Percentiles rank a stretch among this genome's conserved stretches.
phyloP scores from a whole-genome alignment of 225 moss, liverwort and hornwort genomes.

The Takakia lepidozioides region DNA sequence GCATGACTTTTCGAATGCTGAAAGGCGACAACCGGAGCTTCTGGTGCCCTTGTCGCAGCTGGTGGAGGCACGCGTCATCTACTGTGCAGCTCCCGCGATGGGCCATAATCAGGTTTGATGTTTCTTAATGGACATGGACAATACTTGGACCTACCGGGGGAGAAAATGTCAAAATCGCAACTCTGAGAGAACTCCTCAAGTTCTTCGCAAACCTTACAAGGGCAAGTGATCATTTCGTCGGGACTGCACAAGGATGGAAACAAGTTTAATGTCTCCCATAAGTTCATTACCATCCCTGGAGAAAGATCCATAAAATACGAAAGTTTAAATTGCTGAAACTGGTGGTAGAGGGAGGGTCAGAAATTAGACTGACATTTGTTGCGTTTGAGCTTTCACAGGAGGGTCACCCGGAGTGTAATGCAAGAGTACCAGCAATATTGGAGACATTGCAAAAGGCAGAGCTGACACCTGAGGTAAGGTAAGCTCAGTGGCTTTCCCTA shows the following conservation, averaged over 20 bases:
- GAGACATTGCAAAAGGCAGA: conserved; percentile 67
- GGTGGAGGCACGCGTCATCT: conserved; percentile 52
- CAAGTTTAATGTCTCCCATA: no score
- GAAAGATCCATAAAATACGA: no score
- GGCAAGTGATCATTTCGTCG: no score
- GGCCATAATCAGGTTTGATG: conserved; percentile 52
- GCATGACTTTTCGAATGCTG: conserved; percentile 6
- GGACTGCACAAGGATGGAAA: no score
- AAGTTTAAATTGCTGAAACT: no score
- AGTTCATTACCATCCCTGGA: no score
- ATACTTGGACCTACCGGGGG: no score
- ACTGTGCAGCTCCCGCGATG: conserved; percentile 58
- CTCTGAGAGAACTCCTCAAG: no score
- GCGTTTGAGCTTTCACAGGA: conserved; percentile 58
- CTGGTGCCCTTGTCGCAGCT: conserved; percentile 52
- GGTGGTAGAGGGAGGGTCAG: no score
- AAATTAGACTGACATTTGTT: no score
- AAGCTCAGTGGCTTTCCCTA: conserved; percentile 22
- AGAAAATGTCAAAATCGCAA: no score
- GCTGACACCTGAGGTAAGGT: conserved; percentile 84
- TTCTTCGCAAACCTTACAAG: no score
- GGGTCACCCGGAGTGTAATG: conserved; percentile 94
- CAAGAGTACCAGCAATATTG: conserved; percentile 82
- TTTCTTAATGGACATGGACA: neutral
- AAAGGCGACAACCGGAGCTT: conserved; percentile 30